phyloP scores from a whole-genome alignment of 805 yeast genomes.

The Alloascoidea africana region DNA sequence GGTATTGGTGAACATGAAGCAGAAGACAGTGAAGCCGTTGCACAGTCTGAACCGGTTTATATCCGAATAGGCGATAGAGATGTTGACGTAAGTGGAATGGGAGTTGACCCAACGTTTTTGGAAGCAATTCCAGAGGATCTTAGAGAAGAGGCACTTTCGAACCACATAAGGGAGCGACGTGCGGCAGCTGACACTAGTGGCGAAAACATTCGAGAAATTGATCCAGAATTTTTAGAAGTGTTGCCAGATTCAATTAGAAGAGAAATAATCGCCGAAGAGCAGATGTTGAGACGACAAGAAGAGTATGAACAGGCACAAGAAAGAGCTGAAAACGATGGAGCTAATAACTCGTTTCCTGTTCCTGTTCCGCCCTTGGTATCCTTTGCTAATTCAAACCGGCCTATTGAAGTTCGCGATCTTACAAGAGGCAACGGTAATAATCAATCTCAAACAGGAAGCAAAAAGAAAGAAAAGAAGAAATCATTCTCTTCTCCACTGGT shows the following conservation, averaged over 20 bases:
- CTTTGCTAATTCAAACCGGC: conserved; percentile 16
- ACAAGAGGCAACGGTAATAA: conserved; percentile 3
- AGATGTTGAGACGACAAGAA: conserved; percentile 12
- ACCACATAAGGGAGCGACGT: conserved; percentile 66
- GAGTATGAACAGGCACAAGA: conserved; percentile 12
- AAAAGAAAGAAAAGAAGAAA: conserved; percentile 20
- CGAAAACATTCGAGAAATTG: conserved; percentile 45
- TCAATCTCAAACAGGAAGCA: conserved; percentile 4
- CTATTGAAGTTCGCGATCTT: conserved; percentile 15
- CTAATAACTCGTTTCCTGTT: conserved; percentile 13
- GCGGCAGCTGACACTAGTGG: conserved; percentile 30
- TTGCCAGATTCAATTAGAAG: conserved; percentile 54
- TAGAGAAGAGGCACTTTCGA: conserved; percentile 83
- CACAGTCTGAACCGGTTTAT: conserved; percentile 34
- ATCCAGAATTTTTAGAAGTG: conserved; percentile 67
- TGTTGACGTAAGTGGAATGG: conserved; percentile 80
- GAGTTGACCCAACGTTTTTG: conserved; percentile 81
- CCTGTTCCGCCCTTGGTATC: conserved; percentile 17
- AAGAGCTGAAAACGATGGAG: conserved; percentile 4
- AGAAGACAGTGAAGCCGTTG: conserved; percentile 5
- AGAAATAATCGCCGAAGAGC: conserved; percentile 33
- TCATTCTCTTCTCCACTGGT: conserved; percentile 44
- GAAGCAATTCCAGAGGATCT: conserved; percentile 86
- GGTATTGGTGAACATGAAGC: conserved; percentile 7
- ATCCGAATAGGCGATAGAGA: conserved; percentile 64